Evolutionary conservation across 208 protist species (phyloP).

Genomic region (Acanthamoeba divionensis): DNA sequence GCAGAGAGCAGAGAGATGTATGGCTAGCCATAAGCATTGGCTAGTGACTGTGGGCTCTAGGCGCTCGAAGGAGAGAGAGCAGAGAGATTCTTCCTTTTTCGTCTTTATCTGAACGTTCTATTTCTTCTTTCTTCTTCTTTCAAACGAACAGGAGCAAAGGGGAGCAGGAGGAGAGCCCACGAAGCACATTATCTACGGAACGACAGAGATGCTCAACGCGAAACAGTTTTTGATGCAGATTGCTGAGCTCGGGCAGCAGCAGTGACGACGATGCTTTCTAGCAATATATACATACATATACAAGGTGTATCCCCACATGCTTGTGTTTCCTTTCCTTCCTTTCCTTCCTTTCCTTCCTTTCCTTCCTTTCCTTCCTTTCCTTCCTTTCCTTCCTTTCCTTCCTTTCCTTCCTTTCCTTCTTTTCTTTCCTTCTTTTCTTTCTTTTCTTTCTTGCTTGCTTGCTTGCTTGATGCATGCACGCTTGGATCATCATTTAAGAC

Average conservation of each 20-base stretch:
- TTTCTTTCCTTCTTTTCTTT: background rate
- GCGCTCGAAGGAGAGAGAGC: background rate
- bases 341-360: background rate
- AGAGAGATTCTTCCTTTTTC: no score
- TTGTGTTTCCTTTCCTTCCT: background rate
- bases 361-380: background rate
- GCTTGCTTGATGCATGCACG: background rate
- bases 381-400: background rate
- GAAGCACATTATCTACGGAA: conserved; percentile 55
- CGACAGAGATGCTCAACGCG: conserved; percentile 37
- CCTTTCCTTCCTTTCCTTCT: background rate
- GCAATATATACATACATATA: background rate
- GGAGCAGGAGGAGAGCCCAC: background rate
- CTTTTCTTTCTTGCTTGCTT: no score
- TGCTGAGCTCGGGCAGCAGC: background rate
- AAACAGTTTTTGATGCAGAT: conserved; percentile 42
- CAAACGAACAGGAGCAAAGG: background rate
- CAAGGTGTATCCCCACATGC: background rate
- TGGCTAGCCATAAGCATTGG: background rate
- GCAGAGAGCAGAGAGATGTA: no score
- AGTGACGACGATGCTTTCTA: background rate
- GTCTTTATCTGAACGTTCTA: no score
- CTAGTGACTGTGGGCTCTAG: background rate
- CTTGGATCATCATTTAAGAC: background rate
- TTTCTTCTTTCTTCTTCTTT: background rate